Evolutionary conservation across 139 green algal species (phyloP), one percentile per base, ranked within the genome.

Genomic region (Haematococcus sp.): DNA sequence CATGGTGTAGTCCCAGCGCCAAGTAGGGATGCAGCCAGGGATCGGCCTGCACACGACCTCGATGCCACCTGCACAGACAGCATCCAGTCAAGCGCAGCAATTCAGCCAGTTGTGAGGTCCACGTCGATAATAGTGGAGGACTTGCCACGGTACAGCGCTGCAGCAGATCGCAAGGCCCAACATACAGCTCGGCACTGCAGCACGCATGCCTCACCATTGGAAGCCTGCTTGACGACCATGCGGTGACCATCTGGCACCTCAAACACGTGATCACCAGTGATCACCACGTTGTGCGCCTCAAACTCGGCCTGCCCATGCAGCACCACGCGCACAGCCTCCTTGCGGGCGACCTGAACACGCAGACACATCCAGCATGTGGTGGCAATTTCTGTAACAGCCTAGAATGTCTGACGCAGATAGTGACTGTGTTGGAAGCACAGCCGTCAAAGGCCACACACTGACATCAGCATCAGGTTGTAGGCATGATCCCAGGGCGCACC

Each of bases 271-370:
- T 70, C 23, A 28, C 83, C 83, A 1, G 43, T 40, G 69, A 90
- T 73, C 2, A 69, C 66, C 51, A 85, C 85, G 71, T 88, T 86
- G 22, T 77, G 75, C 0, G 94, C 94, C 68, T 97, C 92, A 81
- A 99, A 97, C 85, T 99, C 95, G 20, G 91, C 87, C 23, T 78
- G 79, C 0, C 95, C 94, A 25, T 88, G 83, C 70, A 99, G 85
- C n/a, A 88, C 28, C 23, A 99, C 81, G 30, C 63, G 68, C 30
- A 78, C 87, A 4, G 73, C 70, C 84, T 97, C 90, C 5, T 76
- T 56, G 0, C 95, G 73, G 15, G 68, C 40, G 31, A 98, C 80
- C 71, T 79, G 75, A 9, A 66, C 23, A 34, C 56, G 11, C 11
- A 11, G 11, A 7, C 7, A 49, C 11, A 11, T 49, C 7, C 40